Conservation (phyloP, 139 green algal genomes). For the Closterium sp. region DNA sequence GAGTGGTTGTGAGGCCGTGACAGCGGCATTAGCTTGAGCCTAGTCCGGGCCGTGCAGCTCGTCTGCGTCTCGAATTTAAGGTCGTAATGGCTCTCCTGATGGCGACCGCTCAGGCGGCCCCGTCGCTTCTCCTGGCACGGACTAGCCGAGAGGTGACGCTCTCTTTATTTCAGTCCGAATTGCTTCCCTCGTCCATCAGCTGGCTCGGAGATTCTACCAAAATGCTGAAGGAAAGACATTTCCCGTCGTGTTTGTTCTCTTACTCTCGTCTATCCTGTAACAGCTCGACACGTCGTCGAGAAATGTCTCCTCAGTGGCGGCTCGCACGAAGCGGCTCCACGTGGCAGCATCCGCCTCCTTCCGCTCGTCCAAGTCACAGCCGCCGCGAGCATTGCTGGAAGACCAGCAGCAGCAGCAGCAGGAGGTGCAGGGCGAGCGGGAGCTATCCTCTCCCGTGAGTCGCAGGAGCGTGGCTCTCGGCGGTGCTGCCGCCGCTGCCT, state of each 20-base stretch:
- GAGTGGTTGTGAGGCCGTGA: not conserved
- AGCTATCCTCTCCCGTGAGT: too few species aligned
- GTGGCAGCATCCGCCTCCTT: not conserved
- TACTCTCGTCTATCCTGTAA: not conserved
- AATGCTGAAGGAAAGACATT: not conserved
- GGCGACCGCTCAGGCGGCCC: not conserved
- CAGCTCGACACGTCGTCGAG: not conserved
- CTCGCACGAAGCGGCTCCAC: slow-evolving; percentile 4
- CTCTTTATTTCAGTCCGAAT: not conserved
- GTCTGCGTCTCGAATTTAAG: not conserved
- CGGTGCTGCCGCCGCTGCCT: not conserved
- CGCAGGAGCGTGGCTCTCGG: not conserved
- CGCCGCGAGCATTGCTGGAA: not conserved
- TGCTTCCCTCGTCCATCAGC: not conserved
- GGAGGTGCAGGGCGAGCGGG: too few species aligned
- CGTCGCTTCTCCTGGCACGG: not conserved
- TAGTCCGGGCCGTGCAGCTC: not conserved
- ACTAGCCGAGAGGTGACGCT: not conserved
- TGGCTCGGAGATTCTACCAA: not conserved
- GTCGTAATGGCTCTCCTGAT: not conserved
- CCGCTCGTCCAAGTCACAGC: not conserved
- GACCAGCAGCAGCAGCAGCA: not conserved
- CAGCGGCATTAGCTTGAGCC: not conserved
- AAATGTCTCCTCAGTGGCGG: not conserved
- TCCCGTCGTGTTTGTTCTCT: not conserved